Evolutionary conservation across 2,329 filamentous ascomycete genomes (phyloP).

Genomic region (Fusarium buharicum): DNA sequence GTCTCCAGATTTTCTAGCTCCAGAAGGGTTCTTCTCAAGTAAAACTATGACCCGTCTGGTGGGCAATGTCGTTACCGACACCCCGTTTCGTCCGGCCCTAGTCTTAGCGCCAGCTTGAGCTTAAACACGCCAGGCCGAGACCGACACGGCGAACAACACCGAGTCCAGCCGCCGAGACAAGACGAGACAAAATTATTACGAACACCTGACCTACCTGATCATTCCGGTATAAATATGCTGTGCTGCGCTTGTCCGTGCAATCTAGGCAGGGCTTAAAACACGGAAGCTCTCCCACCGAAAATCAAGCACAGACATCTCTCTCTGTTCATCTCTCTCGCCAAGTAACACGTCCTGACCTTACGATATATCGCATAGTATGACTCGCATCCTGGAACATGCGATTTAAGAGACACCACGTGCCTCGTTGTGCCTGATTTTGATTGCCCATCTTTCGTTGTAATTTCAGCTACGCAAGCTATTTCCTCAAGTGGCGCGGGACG

Average conservation of each 20-base stretch:
- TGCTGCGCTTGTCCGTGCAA: not conserved
- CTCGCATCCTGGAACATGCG: slow-evolving; percentile 38
- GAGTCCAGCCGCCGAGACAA: slow-evolving; percentile 27
- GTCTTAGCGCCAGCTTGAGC: slow-evolving; percentile 33
- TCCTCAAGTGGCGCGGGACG: slow-evolving; percentile 12
- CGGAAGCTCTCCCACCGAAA: not conserved
- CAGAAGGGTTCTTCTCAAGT: slow-evolving; percentile 31
- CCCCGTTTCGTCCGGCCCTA: slow-evolving; percentile 36
- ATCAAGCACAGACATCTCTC: slow-evolving; percentile 17
- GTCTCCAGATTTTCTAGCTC: slow-evolving; percentile 28
- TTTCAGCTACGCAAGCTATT: slow-evolving; percentile 25
- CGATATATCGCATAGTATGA: slow-evolving; percentile 37
- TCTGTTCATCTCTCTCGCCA: not conserved
- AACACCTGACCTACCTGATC: not conserved
- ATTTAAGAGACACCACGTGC: slow-evolving; percentile 42
- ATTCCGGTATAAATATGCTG: not conserved
- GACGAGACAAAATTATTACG: slow-evolving; percentile 1
- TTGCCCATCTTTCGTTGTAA: slow-evolving; percentile 24
- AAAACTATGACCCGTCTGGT: slow-evolving; percentile 21
- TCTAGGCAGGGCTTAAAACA: slow-evolving; percentile 2
- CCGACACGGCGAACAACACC: slow-evolving; percentile 29
- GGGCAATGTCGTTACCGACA: slow-evolving; percentile 34
- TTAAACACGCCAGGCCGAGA: slow-evolving; percentile 39
- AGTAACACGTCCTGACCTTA: slow-evolving; percentile 3
- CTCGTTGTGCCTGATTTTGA: slow-evolving; percentile 28